phyloP scores from a whole-genome alignment of 2,329 filamentous ascomycete species.

The Bretziella fagacearum region DNA sequence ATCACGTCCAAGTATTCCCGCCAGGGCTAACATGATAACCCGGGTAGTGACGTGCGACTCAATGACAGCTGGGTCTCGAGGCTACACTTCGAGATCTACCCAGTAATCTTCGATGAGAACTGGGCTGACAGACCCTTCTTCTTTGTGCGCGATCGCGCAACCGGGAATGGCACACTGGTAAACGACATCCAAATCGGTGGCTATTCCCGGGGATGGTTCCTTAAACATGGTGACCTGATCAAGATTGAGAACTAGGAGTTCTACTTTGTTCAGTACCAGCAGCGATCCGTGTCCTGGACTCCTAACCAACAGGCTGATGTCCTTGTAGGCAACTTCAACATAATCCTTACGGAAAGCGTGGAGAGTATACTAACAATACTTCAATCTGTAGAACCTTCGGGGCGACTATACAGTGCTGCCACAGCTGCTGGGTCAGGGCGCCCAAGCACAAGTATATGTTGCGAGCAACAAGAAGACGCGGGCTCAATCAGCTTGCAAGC shows the following conservation, averaged over 20 bases:
- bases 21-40: too few relatives aligned
- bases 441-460: conserved; percentile 24
- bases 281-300: conserved; percentile 2
- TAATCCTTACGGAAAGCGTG: neutral
- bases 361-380: neutral
- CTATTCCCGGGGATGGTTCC: conserved; percentile 28
- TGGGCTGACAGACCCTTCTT: conserved; percentile 18
- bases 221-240: conserved; percentile 35
- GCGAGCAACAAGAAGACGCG: conserved; percentile 31
- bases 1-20: neutral
- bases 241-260: conserved; percentile 25
- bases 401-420: conserved; percentile 22
- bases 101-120: conserved; percentile 9
- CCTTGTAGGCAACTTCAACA: neutral
- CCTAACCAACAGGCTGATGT: neutral
- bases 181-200: conserved; percentile 30
- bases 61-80: conserved; percentile 10
- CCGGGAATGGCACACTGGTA: conserved; percentile 36
- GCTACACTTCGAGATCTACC: conserved; percentile 14
- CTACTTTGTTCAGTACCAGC: conserved; percentile 20
- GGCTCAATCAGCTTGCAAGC: conserved; percentile 52
- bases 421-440: conserved; percentile 24
- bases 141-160: conserved; percentile 40
- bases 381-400: conserved; percentile 21
- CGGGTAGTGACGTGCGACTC: conserved; percentile 8